Base-by-base conservation (phyloP, 148 eudicot species). In the Rhododendron williamsianum region DNA sequence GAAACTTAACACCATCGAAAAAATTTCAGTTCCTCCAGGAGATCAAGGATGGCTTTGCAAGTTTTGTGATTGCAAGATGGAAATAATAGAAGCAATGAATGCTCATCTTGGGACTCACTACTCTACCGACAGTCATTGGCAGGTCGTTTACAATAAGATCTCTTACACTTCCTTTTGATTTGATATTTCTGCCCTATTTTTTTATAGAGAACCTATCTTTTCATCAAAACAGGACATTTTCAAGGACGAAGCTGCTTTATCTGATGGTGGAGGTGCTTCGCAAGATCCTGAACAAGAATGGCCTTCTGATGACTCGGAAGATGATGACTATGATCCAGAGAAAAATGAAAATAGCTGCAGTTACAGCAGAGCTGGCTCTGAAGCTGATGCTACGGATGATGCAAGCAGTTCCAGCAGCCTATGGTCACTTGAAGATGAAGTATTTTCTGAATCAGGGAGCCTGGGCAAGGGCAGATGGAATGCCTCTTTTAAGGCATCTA, bases 301-400 rank as follows among this genome's bases (percentile, higher is more conserved):
- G 98, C 99, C 99, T n/a, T 96, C 92, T 58, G 99, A 96, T 83
- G 99, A 96, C 87, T 95, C 99, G 12, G 96, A 93, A 89, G 99
- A 96, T 88, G 92, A 88, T 87, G 97, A 96, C 80, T 96, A 95
- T 90, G 91, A 95, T 80, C 99, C 99, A 58, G 91, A 93, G 23
- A 85, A 88, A 74, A 86, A 84, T 74, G 94, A 88, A 72, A 87
- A 80, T 73, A 87, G 90, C 84, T 87, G 88, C 85, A 89, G 84
- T 72, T 76, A 81, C 79, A 84, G 86, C 82, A 65, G 89, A 25
- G 83, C 84, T 83, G 71, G 84, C 85, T 85, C 88, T 27, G 94
- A 88, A 52, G 89, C 76, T 73, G 86, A 87, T 82, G 87, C 65
- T 58, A 89, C 91, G 23, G 85, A 78, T 83, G 92, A 83, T 85